These are phyloP conservation scores for Coemansia umbellata DNA, from an alignment of 192 early-diverging fungal species.

Conservation along the genomic window DNA sequence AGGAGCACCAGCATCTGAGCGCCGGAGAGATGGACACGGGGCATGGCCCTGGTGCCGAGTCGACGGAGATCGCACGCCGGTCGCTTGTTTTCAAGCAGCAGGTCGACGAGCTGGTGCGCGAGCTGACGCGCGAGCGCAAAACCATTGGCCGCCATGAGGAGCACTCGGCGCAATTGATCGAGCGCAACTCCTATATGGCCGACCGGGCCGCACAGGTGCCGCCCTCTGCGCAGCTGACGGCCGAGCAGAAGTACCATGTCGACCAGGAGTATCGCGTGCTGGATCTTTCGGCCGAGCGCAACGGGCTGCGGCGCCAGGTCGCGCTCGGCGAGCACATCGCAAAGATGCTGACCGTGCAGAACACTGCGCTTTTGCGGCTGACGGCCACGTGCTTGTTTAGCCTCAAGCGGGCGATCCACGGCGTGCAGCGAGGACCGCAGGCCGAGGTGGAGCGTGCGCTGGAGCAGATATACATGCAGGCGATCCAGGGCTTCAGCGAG, in stretches of 20 bases:
- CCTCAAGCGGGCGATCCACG: constrained; percentile 25
- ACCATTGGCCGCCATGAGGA: constrained; percentile 38
- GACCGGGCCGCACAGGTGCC: constrained; percentile 40
- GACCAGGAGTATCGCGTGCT: constrained; percentile 46
- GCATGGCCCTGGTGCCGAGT: neutral
- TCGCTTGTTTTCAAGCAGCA: constrained; percentile 26
- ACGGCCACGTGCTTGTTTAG: constrained; percentile 36
- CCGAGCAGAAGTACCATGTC: constrained; percentile 49
- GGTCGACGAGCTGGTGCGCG: constrained; percentile 37
- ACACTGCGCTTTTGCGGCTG: constrained; percentile 31
- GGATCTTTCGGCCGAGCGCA: constrained; percentile 43
- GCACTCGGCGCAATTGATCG: constrained; percentile 34
- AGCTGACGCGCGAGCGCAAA: constrained; percentile 42
- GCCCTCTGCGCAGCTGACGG: constrained; percentile 32
- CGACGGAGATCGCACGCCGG: constrained; percentile 1
- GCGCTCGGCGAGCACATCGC: constrained; percentile 43
- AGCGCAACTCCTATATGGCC: constrained; percentile 36
- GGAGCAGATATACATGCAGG: constrained; percentile 49
- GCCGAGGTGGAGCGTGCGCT: constrained; percentile 12
- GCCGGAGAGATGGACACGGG: constrained; percentile 13
- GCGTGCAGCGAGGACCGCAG: neutral
- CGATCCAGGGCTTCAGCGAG: constrained; percentile 40
- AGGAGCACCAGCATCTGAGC: constrained; percentile 41
- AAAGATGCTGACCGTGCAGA: constrained; percentile 18
- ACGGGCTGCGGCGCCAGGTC: constrained; percentile 29